Evolutionary conservation across 139 green algal species (phyloP).

Genomic region (Ettlia oleoabundans): DNA sequence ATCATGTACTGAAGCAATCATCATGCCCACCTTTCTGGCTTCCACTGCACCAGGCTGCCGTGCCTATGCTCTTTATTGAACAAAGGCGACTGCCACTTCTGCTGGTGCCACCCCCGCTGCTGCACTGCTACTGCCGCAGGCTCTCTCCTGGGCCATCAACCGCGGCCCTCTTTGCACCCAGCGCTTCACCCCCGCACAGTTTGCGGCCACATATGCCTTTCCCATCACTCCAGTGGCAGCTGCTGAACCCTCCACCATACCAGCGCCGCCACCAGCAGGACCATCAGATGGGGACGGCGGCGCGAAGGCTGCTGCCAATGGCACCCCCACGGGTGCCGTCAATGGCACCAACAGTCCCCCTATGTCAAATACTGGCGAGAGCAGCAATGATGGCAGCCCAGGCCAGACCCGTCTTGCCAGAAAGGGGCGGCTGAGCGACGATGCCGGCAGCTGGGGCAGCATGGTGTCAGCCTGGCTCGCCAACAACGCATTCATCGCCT

Average conservation of each 20-base stretch:
- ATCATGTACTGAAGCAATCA: too few relatives aligned
- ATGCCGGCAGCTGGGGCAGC: background rate
- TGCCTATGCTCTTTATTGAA: background rate
- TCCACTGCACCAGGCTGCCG: background rate
- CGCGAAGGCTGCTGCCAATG: too few relatives aligned
- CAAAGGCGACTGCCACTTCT: background rate
- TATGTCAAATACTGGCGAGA: too few relatives aligned
- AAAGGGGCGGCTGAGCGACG: constrained; percentile 12
- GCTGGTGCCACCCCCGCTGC: too few relatives aligned
- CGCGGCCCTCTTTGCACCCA: constrained; percentile 14
- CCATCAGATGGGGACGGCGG: too few relatives aligned
- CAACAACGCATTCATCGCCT: background rate
- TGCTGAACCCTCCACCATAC: background rate
- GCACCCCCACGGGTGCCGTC: too few relatives aligned
- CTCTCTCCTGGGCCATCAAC: constrained; percentile 3
- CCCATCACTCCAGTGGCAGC: constrained; percentile 19
- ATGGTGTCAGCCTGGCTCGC: constrained; percentile 5
- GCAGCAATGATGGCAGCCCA: too few relatives aligned
- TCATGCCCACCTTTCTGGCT: background rate
- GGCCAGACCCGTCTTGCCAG: background rate
- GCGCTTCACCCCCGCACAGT: constrained; percentile 8
- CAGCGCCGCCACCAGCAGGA: background rate
- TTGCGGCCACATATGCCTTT: background rate
- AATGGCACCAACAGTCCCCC: too few relatives aligned
- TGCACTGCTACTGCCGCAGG: background rate